phyloP scores from a whole-genome alignment of 495 filamentous ascomycete genomes.

The Penicillium coprophilum region DNA sequence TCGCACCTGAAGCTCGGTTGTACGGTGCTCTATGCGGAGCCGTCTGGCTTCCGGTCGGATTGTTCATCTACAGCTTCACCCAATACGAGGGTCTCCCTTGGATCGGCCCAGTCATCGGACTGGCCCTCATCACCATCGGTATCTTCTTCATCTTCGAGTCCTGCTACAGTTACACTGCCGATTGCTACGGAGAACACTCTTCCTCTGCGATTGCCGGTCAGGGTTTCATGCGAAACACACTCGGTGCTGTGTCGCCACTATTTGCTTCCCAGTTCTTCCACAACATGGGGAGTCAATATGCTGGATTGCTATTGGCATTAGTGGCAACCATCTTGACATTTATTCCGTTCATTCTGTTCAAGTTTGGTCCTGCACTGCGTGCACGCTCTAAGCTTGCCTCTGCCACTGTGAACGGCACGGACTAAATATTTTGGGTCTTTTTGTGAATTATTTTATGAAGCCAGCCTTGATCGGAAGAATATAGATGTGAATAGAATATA shows the following conservation, averaged over 20 bases:
- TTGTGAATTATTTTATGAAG: not conserved
- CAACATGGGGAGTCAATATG: conserved; percentile 44
- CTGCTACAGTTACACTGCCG: conserved; percentile 43
- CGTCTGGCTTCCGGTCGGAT: conserved; percentile 69
- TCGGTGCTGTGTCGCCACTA: conserved; percentile 51
- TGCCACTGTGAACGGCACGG: conserved; percentile 10
- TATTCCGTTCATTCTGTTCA: conserved; percentile 44
- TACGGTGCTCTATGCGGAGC: conserved; percentile 60
- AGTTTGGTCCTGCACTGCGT: conserved; percentile 42
- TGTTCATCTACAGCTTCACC: conserved; percentile 81
- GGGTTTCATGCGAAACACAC: conserved; percentile 49
- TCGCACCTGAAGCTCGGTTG: conserved; percentile 54
- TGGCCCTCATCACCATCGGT: conserved; percentile 41
- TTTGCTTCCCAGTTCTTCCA: conserved; percentile 51
- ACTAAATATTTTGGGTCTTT: not conserved
- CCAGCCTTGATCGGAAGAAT: not conserved
- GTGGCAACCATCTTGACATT: conserved; percentile 41
- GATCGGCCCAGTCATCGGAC: conserved; percentile 63
- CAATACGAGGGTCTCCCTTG: conserved; percentile 62
- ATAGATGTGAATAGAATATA: not conserved
- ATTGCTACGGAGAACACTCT: conserved; percentile 47
- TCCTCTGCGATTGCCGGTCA: conserved; percentile 51
- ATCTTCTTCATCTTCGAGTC: conserved; percentile 53
- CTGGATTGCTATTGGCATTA: conserved; percentile 43
- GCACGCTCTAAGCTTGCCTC: conserved; percentile 35